phyloP scores from a whole-genome alignment of 1,284 basidiomycete genomes.

The Sphaerobolus stellatus region DNA sequence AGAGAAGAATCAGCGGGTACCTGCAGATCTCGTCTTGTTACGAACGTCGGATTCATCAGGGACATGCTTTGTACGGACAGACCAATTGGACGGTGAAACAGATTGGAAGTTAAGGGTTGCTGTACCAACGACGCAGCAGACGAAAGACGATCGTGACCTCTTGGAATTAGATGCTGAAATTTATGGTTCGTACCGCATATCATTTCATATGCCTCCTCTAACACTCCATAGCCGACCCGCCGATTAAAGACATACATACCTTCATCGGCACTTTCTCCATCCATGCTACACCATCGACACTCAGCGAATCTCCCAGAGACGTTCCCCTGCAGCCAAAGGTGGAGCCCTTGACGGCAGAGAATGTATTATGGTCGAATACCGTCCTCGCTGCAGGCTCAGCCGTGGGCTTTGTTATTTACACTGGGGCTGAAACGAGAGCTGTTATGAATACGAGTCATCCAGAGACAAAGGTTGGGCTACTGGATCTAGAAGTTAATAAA shows the following conservation, averaged over 20 bases:
- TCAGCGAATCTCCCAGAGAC: slow-evolving; percentile 50
- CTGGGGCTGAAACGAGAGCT: slow-evolving; percentile 91
- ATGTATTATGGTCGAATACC: slow-evolving; percentile 96
- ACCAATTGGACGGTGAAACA: slow-evolving; percentile 98
- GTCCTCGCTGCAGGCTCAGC: slow-evolving; percentile 95
- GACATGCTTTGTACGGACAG: slow-evolving; percentile 96
- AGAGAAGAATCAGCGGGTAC: slow-evolving; percentile 97
- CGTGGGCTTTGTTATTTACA: slow-evolving; percentile 92
- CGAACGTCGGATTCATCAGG: slow-evolving; percentile 85
- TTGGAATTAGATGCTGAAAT: slow-evolving; percentile 78
- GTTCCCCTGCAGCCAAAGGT: slow-evolving; percentile 63
- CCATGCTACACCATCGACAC: slow-evolving; percentile 50
- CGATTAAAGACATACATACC: slow-evolving; percentile 95
- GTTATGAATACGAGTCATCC: slow-evolving; percentile 99
- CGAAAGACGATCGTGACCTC: slow-evolving; percentile 66
- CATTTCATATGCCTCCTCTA: slow-evolving; percentile 11
- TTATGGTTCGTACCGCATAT: slow-evolving; percentile 54
- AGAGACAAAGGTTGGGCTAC: slow-evolving; percentile 88
- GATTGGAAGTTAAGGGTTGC: slow-evolving; percentile 98
- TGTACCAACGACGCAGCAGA: slow-evolving; percentile 78
- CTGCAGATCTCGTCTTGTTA: slow-evolving; percentile 90
- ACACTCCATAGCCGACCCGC: slow-evolving; percentile 71
- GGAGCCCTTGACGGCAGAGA: slow-evolving; percentile 87
- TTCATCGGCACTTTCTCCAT: slow-evolving; percentile 93
- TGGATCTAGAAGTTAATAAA: slow-evolving; percentile 94